Evolutionary conservation across 2,329 filamentous ascomycete species (phyloP).

Genomic region (Xylariaceae sp.): DNA sequence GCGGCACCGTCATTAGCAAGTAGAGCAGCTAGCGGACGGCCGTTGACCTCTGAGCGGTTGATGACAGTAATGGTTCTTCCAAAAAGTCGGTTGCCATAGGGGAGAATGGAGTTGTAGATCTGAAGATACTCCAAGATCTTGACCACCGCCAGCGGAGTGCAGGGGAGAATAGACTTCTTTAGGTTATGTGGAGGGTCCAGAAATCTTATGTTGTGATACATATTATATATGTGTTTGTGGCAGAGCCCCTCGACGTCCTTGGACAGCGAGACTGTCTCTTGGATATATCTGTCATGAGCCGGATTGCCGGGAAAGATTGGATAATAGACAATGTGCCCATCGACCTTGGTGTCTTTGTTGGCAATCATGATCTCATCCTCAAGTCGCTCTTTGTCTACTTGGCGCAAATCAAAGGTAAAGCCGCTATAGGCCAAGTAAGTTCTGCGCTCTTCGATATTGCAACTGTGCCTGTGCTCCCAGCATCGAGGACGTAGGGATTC

Average conservation of each 20-base stretch:
- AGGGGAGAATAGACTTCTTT: constrained; percentile 91
- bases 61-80: constrained; percentile 95
- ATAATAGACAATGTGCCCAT: constrained; percentile 97
- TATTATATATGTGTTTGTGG: constrained; percentile 96
- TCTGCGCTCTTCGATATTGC: constrained; percentile 8
- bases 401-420: constrained; percentile 84
- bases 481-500: constrained; percentile 35
- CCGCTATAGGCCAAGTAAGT: constrained; percentile 59
- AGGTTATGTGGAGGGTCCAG: constrained; percentile 76
- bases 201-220: constrained; percentile 98
- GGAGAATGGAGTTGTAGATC: constrained; percentile 94
- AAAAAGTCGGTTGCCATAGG: constrained; percentile 89
- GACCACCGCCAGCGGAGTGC: constrained; percentile 92
- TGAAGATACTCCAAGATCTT: constrained; percentile 96
- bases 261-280: constrained; percentile 84
- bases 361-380: constrained; percentile 87
- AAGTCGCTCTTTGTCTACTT: constrained; percentile 82
- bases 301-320: constrained; percentile 85
- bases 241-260: constrained; percentile 97
- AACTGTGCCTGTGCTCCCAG: constrained; percentile 5
- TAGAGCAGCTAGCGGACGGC: constrained; percentile 86
- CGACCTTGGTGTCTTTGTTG: constrained; percentile 75
- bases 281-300: constrained; percentile 89
- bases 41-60: constrained; percentile 95
- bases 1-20: constrained; percentile 94